Evolutionary conservation across 768 basidiomycete species (phyloP), one percentile per base, ranked within the genome.

Genomic region (button mushroom (Agaricus bisporus)): DNA sequence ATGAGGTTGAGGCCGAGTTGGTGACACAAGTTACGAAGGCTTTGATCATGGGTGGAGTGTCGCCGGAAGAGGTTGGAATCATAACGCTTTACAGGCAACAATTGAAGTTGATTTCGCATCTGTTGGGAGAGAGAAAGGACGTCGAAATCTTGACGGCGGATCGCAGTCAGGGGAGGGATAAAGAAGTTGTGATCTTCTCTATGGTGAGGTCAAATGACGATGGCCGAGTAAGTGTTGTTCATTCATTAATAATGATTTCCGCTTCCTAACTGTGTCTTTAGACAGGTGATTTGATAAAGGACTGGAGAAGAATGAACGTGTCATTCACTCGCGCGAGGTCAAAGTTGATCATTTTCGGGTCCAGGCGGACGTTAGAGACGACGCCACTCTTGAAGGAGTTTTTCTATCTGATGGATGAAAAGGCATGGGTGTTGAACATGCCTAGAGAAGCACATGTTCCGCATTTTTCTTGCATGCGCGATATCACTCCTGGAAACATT

Each of bases 281-380:
- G 94, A 78, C 92, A 25, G 97, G 97, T 8, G 94, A 98, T 49
- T 77, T 99, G 2, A 74, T 98, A 22, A 91, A 88, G 60, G 97
- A 99, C 65, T 98, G 95, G 95, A 78, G 97, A 36, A 71, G 97
- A 32, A 86, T 98, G 77, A 99, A 99, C 63, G 97, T 99, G 15
- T 88, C 93, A 6, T 92, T 98, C 66, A 98, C 95, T 0, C 86
- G 97, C 14, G 95, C 95, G 0, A 83, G 86, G 51, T 81, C 82
- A 32, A 99, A 99, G 70, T 73, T 99, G 2, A 76, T 98, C 67
- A 86, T 99, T 54, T 77, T 99, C 60, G 95, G 97, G 4, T 95
- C 92, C 0, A 77, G 86, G 39, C 79, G 71, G 61, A 99, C 95
- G 1, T 75, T 99, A 9, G 66, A 79, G 39, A 64, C 66, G 25